phyloP scores from a whole-genome alignment of 177 flowering plant genomes.

The Vitis hybrid region DNA sequence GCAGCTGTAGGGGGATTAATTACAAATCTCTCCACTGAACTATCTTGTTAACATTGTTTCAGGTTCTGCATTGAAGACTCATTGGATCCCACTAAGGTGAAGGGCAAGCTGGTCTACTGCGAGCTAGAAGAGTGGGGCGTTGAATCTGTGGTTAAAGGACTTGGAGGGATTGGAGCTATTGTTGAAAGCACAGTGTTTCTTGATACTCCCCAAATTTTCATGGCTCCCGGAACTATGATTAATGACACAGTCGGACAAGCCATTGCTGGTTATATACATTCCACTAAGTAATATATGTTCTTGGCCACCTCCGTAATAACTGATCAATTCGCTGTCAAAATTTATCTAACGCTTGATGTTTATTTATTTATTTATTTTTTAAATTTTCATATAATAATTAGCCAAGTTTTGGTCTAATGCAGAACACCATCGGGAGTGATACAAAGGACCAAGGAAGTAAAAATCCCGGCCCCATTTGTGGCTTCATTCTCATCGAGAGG shows the following conservation, averaged over 20 bases:
- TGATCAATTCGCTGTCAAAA: too few relatives aligned
- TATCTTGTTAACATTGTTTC: not conserved
- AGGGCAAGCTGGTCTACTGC: conserved; percentile 66
- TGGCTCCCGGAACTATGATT: conserved; percentile 67
- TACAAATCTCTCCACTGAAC: too few relatives aligned
- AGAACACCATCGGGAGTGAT: conserved; percentile 61
- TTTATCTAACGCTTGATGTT: too few relatives aligned
- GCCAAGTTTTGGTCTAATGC: conserved; percentile 4
- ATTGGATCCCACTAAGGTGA: conserved; percentile 59
- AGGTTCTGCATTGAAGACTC: conserved; percentile 44
- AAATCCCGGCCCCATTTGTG: conserved; percentile 45
- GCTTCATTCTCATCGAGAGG: conserved; percentile 72
- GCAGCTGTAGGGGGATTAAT: too few relatives aligned
- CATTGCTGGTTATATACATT: conserved; percentile 43
- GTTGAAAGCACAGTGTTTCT: conserved; percentile 31
- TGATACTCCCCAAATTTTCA: conserved; percentile 55
- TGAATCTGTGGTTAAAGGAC: conserved; percentile 50
- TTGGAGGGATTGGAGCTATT: conserved; percentile 64
- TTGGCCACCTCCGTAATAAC: too few relatives aligned
- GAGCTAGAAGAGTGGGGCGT: conserved; percentile 35
- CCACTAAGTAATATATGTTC: conserved; percentile 37
- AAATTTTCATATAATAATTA: too few relatives aligned
- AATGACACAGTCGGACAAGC: conserved; percentile 28
- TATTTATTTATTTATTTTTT: too few relatives aligned
- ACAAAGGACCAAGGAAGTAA: conserved; percentile 40